Evolutionary conservation across 2,329 filamentous ascomycete species (phyloP).

Genomic region (Metarhizium humberi): DNA sequence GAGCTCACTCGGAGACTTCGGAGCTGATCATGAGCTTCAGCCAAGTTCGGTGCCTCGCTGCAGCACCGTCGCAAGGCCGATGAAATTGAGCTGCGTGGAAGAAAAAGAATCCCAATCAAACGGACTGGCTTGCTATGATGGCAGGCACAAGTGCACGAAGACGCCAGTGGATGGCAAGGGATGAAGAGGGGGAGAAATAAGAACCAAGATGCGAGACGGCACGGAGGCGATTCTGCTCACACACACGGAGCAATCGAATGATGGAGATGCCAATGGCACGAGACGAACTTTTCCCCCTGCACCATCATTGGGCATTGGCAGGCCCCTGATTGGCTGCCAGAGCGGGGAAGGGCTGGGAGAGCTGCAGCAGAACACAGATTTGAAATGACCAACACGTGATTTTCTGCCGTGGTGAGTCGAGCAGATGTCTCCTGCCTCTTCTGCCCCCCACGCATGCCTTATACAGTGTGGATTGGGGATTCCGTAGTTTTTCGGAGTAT

Average conservation of each 20-base stretch:
- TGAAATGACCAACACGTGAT: conserved; percentile 6
- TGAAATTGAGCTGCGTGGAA: neutral
- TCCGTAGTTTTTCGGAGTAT: no score
- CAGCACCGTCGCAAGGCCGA: neutral
- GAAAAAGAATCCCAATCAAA: conserved; percentile 1
- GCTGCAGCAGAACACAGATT: conserved; percentile 5
- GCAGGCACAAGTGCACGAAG: conserved; percentile 3
- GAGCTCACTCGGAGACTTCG: conserved; percentile 14
- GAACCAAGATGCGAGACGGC: neutral
- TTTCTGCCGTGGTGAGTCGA: neutral
- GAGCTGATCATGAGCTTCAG: conserved; percentile 13
- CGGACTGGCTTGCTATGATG: conserved; percentile 3
- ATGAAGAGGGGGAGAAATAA: neutral
- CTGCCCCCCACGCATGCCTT: neutral
- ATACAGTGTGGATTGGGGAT: neutral
- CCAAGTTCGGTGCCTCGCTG: conserved; percentile 6
- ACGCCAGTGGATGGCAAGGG: neutral
- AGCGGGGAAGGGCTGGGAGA: conserved; percentile 18
- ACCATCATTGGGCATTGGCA: neutral
- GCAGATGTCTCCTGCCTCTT: neutral
- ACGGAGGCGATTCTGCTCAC: neutral
- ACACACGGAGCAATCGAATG: conserved; percentile 11
- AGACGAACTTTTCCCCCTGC: conserved; percentile 10
- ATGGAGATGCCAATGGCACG: conserved; percentile 11
- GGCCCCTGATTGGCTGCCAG: conserved; percentile 19